A percentile compares a stretch with the other conserved stretches of the same genome.
Evolutionary conservation across 768 basidiomycete species (phyloP).

Genomic region (Dioszegia crocea): DNA sequence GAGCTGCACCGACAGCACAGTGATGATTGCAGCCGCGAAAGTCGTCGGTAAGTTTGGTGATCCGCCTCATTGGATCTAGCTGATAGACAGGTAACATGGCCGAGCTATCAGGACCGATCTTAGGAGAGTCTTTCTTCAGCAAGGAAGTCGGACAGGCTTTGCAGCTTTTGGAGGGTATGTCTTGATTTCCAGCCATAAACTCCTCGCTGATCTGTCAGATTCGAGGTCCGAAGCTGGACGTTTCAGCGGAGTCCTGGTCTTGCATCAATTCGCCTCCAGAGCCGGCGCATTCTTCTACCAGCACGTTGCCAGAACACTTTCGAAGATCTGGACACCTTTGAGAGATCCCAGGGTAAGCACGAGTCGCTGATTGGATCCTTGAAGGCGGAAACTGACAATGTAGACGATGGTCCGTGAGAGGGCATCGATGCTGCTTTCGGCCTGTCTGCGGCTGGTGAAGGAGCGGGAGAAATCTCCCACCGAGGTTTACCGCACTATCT

Average conservation of each 20-base stretch:
- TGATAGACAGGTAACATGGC: conserved; percentile 57
- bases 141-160: conserved; percentile 81
- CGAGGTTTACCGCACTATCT: conserved; percentile 70
- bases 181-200: neutral
- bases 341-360: conserved; percentile 76
- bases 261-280: conserved; percentile 88
- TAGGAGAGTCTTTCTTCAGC: conserved; percentile 85
- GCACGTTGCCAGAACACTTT: conserved; percentile 80
- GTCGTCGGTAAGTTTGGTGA: conserved; percentile 71
- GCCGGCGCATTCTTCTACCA: conserved; percentile 82
- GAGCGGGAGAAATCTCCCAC: conserved; percentile 62
- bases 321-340: conserved; percentile 85
- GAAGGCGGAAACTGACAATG: neutral
- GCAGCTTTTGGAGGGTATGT: conserved; percentile 59
- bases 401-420: conserved; percentile 79
- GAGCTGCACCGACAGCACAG: conserved; percentile 81
- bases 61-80: neutral
- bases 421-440: conserved; percentile 87
- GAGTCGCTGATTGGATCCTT: too few relatives aligned
- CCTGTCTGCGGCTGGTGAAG: conserved; percentile 79
- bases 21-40: conserved; percentile 93
- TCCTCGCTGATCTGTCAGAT: conserved; percentile 52
- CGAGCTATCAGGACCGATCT: conserved; percentile 71
- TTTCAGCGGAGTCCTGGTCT: conserved; percentile 87
- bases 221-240: conserved; percentile 73